Evolutionary conservation across 331 rosid species (phyloP), one percentile per base, ranked within the genome.

Genomic region (Dryas integrifolia): DNA sequence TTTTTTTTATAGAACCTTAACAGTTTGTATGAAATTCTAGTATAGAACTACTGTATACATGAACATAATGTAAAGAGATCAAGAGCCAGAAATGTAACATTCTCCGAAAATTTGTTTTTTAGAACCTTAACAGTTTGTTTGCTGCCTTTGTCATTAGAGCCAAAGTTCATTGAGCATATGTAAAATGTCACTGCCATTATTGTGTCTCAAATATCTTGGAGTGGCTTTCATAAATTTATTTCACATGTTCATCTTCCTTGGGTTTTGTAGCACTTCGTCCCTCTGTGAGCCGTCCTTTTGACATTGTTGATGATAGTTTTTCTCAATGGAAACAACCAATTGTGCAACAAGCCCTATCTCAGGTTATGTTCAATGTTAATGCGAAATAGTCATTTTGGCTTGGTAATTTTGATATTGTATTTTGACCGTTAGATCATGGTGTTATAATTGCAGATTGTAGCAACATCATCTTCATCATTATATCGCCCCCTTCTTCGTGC

Each of bases 291-390:
- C 84, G 85, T 67, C 81, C 92, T 72, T 86, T 72, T 48, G 96
- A 89, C 38, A 75, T 76, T 65, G 84, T 88, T 73, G 96, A 92
- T 82, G 92, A 88, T 16, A 83, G 79, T 7, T 92, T 92, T 77
- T 86, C 94, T 69, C 96, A 71, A 67, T 92, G 98, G 98, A 86
- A 81, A 79, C 97, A 91, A 61, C 93, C 97, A 75, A 50, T 70
- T 77, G 92, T 92, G 61, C 98, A 88, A 65, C 97, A 86, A 71
- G 97, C 96, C 30, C 76, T 92, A 81, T 86, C 96, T 63, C 97
- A 92, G 98, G 98, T 92, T 75, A 61, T 46, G 53, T 67, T 69
- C 41, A 52, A 62, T 74, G 55, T 61, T 43, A 65, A 68, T 44
- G 44, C 14, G 21, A 59, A 13, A 65, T 15, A 65, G 58, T 53